These are phyloP conservation scores for Flaveria linearis DNA, from an alignment of 129 eudicot genomes.

Conservation along the genomic window DNA sequence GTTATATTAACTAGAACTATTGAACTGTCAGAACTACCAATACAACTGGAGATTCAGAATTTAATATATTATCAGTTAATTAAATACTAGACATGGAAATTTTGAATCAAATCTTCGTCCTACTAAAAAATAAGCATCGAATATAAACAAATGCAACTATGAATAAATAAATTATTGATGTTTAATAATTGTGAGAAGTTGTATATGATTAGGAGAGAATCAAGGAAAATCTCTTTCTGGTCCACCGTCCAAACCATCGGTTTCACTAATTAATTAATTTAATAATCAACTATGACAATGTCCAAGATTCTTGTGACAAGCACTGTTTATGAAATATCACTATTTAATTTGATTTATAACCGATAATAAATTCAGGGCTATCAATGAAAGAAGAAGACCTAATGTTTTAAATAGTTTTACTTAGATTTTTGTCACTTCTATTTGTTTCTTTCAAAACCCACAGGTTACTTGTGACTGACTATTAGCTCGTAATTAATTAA, in stretches of 20 bases:
- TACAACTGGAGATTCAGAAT: not conserved
- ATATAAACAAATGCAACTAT: not conserved
- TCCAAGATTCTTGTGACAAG: conserved; percentile 44
- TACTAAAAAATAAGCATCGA: not conserved
- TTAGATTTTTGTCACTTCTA: too few species aligned
- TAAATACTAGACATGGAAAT: not conserved
- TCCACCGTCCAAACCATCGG: conserved; percentile 40
- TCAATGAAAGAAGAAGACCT: not conserved
- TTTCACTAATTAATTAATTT: conserved; percentile 29
- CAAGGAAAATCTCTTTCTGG: conserved; percentile 33
- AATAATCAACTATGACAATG: conserved; percentile 32
- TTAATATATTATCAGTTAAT: not conserved
- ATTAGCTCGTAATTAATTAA: too few species aligned
- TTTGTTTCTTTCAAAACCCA: too few species aligned
- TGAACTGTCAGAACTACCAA: not conserved
- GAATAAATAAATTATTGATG: conserved; percentile 22
- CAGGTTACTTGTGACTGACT: too few species aligned
- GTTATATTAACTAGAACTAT: not conserved
- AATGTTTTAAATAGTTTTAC: too few species aligned
- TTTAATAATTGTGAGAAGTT: conserved; percentile 25
- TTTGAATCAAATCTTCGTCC: not conserved
- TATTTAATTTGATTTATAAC: not conserved
- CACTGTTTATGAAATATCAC: conserved; percentile 6
- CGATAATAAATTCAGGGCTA: too few species aligned
- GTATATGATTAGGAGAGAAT: conserved; percentile 32